Conservation (phyloP, 768 basidiomycete species). For the Austroboletus eburneus region DNA sequence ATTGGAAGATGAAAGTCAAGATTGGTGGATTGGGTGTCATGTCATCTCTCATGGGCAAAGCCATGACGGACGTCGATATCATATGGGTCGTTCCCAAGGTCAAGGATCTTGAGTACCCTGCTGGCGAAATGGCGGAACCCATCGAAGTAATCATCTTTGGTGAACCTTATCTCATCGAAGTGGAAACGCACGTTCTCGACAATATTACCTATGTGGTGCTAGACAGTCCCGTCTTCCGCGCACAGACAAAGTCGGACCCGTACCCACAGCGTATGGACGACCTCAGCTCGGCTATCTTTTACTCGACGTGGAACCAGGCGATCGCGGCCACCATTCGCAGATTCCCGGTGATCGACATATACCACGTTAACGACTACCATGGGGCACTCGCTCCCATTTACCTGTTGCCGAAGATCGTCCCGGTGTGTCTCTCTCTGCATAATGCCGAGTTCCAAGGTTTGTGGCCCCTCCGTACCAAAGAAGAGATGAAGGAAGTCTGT, state of each 20-base stretch:
- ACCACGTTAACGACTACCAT: constrained; percentile 95
- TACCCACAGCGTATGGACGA: constrained; percentile 98
- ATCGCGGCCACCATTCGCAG: constrained; percentile 90
- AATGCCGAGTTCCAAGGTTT: constrained; percentile 98
- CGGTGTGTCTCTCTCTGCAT: constrained; percentile 88
- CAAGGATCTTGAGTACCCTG: constrained; percentile 89
- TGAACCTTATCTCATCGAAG: constrained; percentile 92
- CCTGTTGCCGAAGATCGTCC: constrained; percentile 86
- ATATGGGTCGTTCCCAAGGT: constrained; percentile 95
- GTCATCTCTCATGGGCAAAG: constrained; percentile 97
- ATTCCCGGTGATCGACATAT: constrained; percentile 83
- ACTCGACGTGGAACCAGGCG: constrained; percentile 97
- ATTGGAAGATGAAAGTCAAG: constrained; percentile 98
- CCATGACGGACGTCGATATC: constrained; percentile 94
- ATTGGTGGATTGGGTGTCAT: constrained; percentile 97
- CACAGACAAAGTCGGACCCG: constrained; percentile 93
- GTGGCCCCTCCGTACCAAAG: constrained; percentile 94
- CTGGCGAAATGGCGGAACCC: constrained; percentile 87
- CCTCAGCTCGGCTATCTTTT: constrained; percentile 93
- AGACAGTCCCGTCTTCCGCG: constrained; percentile 94
- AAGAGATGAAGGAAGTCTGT: constrained; percentile 98
- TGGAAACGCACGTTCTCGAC: constrained; percentile 88
- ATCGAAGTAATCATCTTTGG: constrained; percentile 97
- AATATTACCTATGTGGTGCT: constrained; percentile 95
- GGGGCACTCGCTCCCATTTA: constrained; percentile 90